Conservation (phyloP, 768 basidiomycete genomes). For the Pleurotus eryngii region DNA sequence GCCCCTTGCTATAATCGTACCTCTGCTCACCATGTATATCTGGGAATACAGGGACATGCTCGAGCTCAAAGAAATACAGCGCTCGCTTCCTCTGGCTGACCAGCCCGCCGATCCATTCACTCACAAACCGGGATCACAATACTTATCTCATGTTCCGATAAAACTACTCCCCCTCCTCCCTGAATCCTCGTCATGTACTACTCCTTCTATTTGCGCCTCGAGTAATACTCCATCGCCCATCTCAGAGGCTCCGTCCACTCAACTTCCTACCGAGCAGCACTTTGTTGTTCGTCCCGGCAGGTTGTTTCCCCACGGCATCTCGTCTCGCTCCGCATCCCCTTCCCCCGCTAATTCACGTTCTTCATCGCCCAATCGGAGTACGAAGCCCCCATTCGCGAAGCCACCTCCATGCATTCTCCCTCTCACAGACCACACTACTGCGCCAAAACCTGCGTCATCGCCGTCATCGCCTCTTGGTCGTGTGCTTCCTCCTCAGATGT, state of each 20-base stretch:
- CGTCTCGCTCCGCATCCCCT: neutral
- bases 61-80: slow-evolving; percentile 68
- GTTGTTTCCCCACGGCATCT: neutral
- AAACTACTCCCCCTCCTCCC: slow-evolving; percentile 55
- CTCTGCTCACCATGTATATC: slow-evolving; percentile 3
- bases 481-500: neutral
- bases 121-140: slow-evolving; percentile 36
- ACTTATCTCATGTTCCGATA: slow-evolving; percentile 57
- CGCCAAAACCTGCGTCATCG: neutral
- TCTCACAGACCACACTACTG: neutral
- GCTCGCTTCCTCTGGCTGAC: slow-evolving; percentile 55
- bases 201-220: neutral
- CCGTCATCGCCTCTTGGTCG: neutral
- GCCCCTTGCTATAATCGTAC: slow-evolving; percentile 5
- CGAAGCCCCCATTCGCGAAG: neutral
- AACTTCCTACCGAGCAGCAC: slow-evolving; percentile 1
- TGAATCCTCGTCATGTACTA: slow-evolving; percentile 12
- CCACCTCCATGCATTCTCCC: neutral
- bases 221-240: neutral
- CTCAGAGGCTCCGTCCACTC: neutral
- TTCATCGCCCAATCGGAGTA: neutral
- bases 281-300: slow-evolving; percentile 4
- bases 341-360: neutral
- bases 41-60: slow-evolving; percentile 48
- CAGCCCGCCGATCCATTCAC: slow-evolving; percentile 44